Evolutionary conservation across 2,329 filamentous ascomycete species (phyloP), one percentile per base, ranked within the genome.

Genomic region (Apiospora marii): DNA sequence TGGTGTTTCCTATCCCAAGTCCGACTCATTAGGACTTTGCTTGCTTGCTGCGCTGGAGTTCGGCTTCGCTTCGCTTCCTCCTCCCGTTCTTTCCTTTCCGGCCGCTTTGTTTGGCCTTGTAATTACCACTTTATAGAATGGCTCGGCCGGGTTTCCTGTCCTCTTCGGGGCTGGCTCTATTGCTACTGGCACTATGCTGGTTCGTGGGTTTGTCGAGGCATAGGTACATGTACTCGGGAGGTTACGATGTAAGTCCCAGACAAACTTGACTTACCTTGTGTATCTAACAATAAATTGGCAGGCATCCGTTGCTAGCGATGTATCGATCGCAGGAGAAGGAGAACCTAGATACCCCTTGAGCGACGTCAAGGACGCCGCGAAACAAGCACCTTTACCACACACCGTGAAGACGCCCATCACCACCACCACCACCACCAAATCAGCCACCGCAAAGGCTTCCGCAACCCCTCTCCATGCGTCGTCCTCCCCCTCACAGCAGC

Each of bases 11-110:
- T 64, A 13, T 30, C 34, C 34, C 8, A 64, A n/a, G 58, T 64
- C 58, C 58, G 58, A 64, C 58, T 64, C 58, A 34, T 64, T 64
- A 64, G 58, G 58, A 64, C 58, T 64, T 34, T 64, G 22, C 34
- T 41, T n/a, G 22, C 34, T 41, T 14, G 8, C 34, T n/a, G 30
- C 30, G 58, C 58, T n/a, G 58, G 30, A 27, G 58, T 61, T 41
- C n/a, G 30, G 16, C 22, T 24, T 41, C 19, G 2, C 16, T 19
- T 34, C 34, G n/a, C 34, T 64, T 37, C 30, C 19, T 10, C 37
- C 37, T 41, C 37, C 37, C 37, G 37, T 41, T 41, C 5, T 41
- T 41, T 8, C 37, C 7, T 10, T 41, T 41, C 37, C 10, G 8
- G 7, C 37, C 37, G 1, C 19, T 37, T 12, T 64, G 19, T 6